Evolutionary conservation across 129 eudicot species (phyloP).

Genomic region (Artemisia annua): DNA sequence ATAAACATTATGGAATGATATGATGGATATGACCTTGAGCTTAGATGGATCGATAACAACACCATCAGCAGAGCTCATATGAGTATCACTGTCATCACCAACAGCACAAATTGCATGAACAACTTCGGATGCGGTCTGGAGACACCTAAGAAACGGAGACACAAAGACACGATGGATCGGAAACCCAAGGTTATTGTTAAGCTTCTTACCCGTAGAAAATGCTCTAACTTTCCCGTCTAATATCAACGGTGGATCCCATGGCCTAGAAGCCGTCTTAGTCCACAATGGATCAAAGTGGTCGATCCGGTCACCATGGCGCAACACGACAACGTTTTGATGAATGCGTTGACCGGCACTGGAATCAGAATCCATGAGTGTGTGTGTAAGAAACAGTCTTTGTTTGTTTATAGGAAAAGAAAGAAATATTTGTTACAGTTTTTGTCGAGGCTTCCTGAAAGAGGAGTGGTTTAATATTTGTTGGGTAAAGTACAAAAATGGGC

Average conservation of each 20-base stretch:
- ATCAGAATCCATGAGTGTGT: slow-evolving; percentile 23
- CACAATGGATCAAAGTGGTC: slow-evolving; percentile 74
- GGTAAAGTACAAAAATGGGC: not conserved
- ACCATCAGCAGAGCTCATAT: slow-evolving; percentile 38
- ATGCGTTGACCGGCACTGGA: not conserved
- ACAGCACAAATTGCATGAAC: too few species aligned
- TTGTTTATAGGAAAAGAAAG: too few species aligned
- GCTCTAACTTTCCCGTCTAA: slow-evolving; percentile 62
- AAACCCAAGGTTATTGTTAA: too few species aligned
- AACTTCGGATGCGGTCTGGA: too few species aligned
- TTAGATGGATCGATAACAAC: slow-evolving; percentile 52
- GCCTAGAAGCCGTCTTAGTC: slow-evolving; percentile 53
- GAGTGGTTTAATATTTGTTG: not conserved
- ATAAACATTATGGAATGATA: too few species aligned
- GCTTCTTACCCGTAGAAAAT: too few species aligned
- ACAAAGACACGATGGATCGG: too few species aligned
- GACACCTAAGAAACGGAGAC: too few species aligned
- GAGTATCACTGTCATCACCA: too few species aligned
- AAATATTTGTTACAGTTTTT: slow-evolving; percentile 2
- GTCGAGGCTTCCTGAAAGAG: not conserved
- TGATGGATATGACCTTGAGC: slow-evolving; percentile 49
- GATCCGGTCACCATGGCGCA: slow-evolving; percentile 85
- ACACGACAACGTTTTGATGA: slow-evolving; percentile 57
- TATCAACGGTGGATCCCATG: slow-evolving; percentile 85
- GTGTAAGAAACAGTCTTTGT: not conserved